Percentiles rank a stretch among this genome's conserved stretches.
Conservation (phyloP, 768 basidiomycete genomes). For the Mycena polygramma region DNA sequence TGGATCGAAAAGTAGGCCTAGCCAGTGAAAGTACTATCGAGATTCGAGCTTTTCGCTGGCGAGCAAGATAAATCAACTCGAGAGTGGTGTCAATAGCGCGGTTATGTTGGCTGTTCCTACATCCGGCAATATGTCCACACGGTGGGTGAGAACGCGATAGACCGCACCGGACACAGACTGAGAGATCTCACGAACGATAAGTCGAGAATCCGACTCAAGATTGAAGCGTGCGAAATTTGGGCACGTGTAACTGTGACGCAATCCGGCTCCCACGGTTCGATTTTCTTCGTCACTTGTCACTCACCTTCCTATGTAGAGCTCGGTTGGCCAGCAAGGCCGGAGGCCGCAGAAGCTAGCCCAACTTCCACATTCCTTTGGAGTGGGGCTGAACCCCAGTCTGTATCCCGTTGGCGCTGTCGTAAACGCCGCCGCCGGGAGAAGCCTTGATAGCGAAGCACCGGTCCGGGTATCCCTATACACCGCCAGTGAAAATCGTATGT, state of each 20-base stretch:
- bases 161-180: not conserved
- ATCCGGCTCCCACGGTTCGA: conserved; percentile 13
- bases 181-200: not conserved
- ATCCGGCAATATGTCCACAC: conserved; percentile 15
- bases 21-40: no score
- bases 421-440: conserved; percentile 6
- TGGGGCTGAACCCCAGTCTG: not conserved
- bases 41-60: no score
- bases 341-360: not conserved
- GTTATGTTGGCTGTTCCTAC: not conserved
- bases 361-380: not conserved
- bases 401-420: not conserved
- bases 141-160: conserved; percentile 7
- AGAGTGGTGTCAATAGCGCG: not conserved
- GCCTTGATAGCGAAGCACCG: conserved; percentile 10
- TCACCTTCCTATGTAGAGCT: not conserved
- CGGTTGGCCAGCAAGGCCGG: not conserved
- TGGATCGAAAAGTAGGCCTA: no score
- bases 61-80: no score
- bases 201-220: no score
- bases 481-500: no score
- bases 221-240: not conserved
- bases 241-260: not conserved
- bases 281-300: not conserved
- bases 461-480: conserved; percentile 1